Percentiles rank a stretch among this genome's conserved stretches.
These are phyloP conservation scores for Colletotrichum sidae DNA, from an alignment of 2,329 filamentous ascomycete genomes.

Conservation along the genomic window DNA sequence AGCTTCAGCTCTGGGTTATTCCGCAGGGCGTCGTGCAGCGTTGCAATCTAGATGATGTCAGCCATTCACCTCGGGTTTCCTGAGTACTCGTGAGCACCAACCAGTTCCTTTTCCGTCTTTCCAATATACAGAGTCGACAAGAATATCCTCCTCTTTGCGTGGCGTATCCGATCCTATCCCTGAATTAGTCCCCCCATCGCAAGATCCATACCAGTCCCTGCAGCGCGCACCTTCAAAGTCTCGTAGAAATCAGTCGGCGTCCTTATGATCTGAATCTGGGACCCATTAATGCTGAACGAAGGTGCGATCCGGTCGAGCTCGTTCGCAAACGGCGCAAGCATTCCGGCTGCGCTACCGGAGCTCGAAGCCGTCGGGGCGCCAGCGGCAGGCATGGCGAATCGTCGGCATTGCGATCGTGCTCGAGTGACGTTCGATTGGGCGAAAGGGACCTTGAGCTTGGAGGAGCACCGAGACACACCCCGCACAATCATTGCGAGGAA, in stretches of 20 bases:
- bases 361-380: slow-evolving; percentile 30
- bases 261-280: slow-evolving; percentile 82
- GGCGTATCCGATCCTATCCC: slow-evolving; percentile 79
- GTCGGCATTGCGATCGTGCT: slow-evolving; percentile 35
- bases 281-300: slow-evolving; percentile 86
- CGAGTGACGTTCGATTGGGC: slow-evolving; percentile 23
- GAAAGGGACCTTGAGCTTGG: slow-evolving; percentile 39
- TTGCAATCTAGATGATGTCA: slow-evolving; percentile 69
- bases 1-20: slow-evolving; percentile 81
- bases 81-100: slow-evolving; percentile 46
- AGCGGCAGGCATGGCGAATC: slow-evolving; percentile 36
- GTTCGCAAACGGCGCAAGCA: slow-evolving; percentile 66
- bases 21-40: slow-evolving; percentile 79
- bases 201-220: not conserved
- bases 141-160: slow-evolving; percentile 84
- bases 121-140: slow-evolving; percentile 98
- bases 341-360: slow-evolving; percentile 49
- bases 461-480: slow-evolving; percentile 46
- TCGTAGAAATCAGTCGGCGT: slow-evolving; percentile 92
- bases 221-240: slow-evolving; percentile 79
- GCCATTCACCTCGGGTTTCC: not conserved
- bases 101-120: slow-evolving; percentile 89
- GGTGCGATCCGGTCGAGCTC: slow-evolving; percentile 92
- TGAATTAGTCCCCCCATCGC: slow-evolving; percentile 9
- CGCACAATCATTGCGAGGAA: slow-evolving; percentile 48